Conservation (phyloP, 306 rosid species). For the Citrullus amarus region DNA sequence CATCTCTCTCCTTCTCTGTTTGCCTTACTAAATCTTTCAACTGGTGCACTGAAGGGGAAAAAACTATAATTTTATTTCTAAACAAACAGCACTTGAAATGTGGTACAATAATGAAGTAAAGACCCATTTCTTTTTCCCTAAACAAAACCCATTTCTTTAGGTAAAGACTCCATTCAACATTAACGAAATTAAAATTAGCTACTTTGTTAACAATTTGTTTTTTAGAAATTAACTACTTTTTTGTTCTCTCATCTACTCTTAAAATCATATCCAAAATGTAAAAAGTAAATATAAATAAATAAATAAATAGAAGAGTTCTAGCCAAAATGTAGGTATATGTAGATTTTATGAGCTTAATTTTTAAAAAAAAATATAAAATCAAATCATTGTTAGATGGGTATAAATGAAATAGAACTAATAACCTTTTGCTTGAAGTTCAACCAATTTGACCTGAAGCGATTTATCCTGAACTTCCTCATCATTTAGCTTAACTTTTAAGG, state of each 20-base stretch:
- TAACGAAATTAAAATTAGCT: neutral
- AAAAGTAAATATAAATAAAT: too few relatives aligned
- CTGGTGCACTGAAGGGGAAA: conserved; percentile 34
- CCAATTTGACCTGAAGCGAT: conserved; percentile 68
- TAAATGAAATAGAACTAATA: conserved; percentile 9
- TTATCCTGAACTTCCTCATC: conserved; percentile 56
- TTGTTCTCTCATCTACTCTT: too few relatives aligned
- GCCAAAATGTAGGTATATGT: neutral
- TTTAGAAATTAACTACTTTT: neutral
- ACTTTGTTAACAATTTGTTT: neutral
- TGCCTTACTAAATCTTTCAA: conserved; percentile 42
- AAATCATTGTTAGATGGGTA: neutral
- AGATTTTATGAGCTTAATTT: neutral
- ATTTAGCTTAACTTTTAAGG: conserved; percentile 51
- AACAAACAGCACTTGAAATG: neutral
- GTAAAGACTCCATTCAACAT: neutral
- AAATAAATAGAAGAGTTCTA: too few relatives aligned
- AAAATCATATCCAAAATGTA: too few relatives aligned
- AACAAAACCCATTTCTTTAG: too few relatives aligned
- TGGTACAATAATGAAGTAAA: neutral
- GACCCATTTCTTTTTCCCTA: too few relatives aligned
- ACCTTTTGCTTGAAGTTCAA: conserved; percentile 65
- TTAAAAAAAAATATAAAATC: neutral
- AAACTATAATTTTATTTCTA: neutral
- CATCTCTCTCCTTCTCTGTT: conserved; percentile 44